Percentiles rank a stretch among this genome's conserved stretches.
Evolutionary conservation across 306 rosid species (phyloP).

Genomic region (Citrullus mucosospermus): DNA sequence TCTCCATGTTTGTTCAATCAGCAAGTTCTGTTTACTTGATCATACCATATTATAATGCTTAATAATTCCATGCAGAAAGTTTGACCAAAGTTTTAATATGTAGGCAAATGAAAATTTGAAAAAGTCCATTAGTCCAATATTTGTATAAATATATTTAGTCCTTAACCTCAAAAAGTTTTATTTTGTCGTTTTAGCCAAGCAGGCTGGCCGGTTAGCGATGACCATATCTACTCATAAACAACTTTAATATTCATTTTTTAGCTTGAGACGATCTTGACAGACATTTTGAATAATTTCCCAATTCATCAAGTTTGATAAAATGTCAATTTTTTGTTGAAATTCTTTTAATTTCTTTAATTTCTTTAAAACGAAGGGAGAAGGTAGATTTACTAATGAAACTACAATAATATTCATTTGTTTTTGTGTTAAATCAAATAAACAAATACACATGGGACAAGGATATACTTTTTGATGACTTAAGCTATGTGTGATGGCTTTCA

Average conservation of each 20-base stretch:
- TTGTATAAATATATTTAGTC: neutral
- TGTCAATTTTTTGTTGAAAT: neutral
- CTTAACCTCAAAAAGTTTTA: neutral
- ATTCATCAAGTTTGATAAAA: neutral
- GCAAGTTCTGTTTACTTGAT: neutral
- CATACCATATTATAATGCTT: neutral
- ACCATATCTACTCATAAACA: neutral
- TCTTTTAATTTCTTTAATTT: neutral
- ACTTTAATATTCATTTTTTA: neutral
- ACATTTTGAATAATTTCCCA: neutral
- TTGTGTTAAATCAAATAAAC: neutral
- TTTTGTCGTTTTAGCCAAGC: neutral
- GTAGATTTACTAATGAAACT: neutral
- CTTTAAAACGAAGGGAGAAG: neutral
- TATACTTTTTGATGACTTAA: constrained; percentile 1
- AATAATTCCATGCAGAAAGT: neutral
- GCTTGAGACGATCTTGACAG: neutral
- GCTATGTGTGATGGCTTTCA: neutral
- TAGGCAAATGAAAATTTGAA: neutral
- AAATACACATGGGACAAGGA: neutral
- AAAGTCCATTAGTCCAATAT: neutral
- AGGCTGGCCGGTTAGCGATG: neutral
- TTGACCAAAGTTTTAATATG: neutral
- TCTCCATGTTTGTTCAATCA: neutral
- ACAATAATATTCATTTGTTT: neutral